Conservation (phyloP, 306 rosid species). For the Trichosanthes truncata region DNA sequence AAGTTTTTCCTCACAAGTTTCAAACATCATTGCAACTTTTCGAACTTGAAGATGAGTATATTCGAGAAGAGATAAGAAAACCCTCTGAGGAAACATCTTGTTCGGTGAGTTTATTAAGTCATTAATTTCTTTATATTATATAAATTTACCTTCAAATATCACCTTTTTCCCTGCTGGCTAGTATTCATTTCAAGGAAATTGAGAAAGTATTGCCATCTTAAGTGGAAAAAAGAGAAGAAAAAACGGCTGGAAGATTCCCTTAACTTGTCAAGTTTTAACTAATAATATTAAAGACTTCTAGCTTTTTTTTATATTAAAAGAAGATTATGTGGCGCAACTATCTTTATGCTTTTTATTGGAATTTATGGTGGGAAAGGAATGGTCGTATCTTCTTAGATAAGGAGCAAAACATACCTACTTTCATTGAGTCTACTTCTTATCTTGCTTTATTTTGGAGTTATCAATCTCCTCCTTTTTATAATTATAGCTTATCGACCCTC, state of each 20-base stretch:
- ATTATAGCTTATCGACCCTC: too few relatives aligned
- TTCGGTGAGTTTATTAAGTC: constrained; percentile 38
- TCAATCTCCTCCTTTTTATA: too few relatives aligned
- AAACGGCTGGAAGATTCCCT: not conserved
- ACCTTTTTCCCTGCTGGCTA: not conserved
- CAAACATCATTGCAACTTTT: constrained; percentile 83
- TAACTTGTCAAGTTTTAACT: not conserved
- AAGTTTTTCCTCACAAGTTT: constrained; percentile 72
- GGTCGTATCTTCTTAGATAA: too few relatives aligned
- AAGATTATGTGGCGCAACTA: too few relatives aligned
- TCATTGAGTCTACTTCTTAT: too few relatives aligned
- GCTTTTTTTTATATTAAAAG: too few relatives aligned
- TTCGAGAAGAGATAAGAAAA: constrained; percentile 68
- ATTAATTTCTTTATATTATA: not conserved
- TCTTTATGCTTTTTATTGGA: too few relatives aligned
- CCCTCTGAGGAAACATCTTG: constrained; percentile 51
- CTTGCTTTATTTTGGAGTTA: too few relatives aligned
- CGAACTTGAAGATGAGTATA: constrained; percentile 83
- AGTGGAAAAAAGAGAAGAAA: not conserved
- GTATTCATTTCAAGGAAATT: not conserved
- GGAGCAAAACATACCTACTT: too few relatives aligned
- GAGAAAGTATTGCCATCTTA: not conserved
- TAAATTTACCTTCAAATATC: not conserved
- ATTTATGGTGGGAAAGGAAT: too few relatives aligned
- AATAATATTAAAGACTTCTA: too few relatives aligned